phyloP scores from a whole-genome alignment of 768 basidiomycete genomes.

The Suillus subalutaceus region DNA sequence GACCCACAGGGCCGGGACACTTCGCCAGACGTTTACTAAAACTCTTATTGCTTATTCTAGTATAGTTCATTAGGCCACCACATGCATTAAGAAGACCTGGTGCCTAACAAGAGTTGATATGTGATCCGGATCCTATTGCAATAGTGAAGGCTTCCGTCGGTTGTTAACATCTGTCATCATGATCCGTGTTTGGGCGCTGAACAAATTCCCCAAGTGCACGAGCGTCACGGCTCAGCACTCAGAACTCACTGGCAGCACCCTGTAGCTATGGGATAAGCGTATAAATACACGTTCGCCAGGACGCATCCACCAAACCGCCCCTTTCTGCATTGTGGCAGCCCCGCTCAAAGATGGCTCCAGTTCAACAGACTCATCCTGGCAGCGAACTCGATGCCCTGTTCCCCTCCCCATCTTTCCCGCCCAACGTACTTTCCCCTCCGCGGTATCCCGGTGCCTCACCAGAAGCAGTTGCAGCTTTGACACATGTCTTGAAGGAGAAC shows the following conservation, averaged over 20 bases:
- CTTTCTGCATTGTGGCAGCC: not conserved
- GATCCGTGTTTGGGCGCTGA: too few species aligned
- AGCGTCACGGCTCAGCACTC: not conserved
- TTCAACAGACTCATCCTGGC: not conserved
- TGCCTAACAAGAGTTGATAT: too few species aligned
- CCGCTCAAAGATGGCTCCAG: not conserved
- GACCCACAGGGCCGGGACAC: too few species aligned
- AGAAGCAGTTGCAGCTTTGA: slow-evolving; percentile 33
- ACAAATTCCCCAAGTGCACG: too few species aligned
- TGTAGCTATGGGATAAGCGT: not conserved
- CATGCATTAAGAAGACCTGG: too few species aligned
- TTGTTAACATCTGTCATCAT: too few species aligned
- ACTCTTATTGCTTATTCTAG: too few species aligned
- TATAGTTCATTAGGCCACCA: too few species aligned
- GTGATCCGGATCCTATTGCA: too few species aligned
- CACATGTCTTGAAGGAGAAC: slow-evolving; percentile 47
- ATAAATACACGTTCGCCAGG: not conserved
- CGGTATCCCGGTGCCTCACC: slow-evolving; percentile 16
- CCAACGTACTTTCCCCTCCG: slow-evolving; percentile 5
- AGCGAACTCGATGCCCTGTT: slow-evolving; percentile 13
- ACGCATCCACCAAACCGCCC: too few species aligned
- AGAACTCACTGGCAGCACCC: not conserved
- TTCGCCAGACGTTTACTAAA: too few species aligned
- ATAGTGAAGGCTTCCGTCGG: too few species aligned
- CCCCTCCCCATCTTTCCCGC: slow-evolving; percentile 14